Base-by-base conservation (phyloP, 257 asterid genomes). In the Ophiorrhiza pumila region DNA sequence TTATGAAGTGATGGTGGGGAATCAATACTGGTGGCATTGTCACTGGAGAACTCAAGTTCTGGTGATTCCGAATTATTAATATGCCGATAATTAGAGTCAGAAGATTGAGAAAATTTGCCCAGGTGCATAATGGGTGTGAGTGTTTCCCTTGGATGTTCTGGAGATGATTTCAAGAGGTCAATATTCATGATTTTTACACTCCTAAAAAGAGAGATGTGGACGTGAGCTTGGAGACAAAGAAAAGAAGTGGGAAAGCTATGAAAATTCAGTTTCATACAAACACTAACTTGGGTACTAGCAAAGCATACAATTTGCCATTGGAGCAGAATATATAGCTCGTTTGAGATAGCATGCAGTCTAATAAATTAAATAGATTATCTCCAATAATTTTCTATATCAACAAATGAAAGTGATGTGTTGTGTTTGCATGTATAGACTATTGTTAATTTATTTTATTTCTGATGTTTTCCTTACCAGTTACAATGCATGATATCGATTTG, bases 11-110 rank as follows among this genome's bases (percentile, higher is more conserved):
- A 39, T 22, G 78, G 58, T 10, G 80, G 5, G 5, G 74, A 17
- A 15, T 67, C 74, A 31, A 70, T 23, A 49, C 55, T 71, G 52
- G 76, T 5, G 34, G 75, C 61, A 59, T 77, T 65, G 35, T 70
- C 73, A 34, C 52, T 67, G 68, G 84, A 81, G 65, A 70, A 80
- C 34, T 70, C 70, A 1, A 76, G 58, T 7, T 76, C 79, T 7
- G 83, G 34, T 34, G 83, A 62, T 9, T 76, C 72, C 22, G 79
- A 53, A 46, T 34, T 56, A 29, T 46, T 6, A 25, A n/a, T 4
- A 63, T 60, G 32, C n/a, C 41, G 69, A 31, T 35, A 71, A 31
- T 35, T 34, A 4, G 34, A 5, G 8, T 4, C 17, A 22, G 78
- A 32, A 62, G 64, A 35, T 41, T 64, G 75, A 31, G 63, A 61